Evolutionary conservation across 1,284 basidiomycete genomes (phyloP).

Genomic region (Cryptococcus sp.): DNA sequence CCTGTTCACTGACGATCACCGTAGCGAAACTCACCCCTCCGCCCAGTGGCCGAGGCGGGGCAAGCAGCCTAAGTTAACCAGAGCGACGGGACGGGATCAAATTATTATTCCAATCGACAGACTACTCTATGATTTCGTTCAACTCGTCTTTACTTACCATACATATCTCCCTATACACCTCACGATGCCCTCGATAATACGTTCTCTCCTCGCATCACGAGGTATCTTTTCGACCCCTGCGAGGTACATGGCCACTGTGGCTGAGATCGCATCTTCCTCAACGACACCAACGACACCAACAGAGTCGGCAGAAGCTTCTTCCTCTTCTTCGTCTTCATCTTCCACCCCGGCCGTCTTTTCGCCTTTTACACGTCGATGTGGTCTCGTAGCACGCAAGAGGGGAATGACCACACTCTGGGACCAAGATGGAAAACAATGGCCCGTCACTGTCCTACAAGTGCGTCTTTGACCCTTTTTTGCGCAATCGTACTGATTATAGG

Average conservation of each 20-base stretch:
- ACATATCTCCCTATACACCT: too few relatives aligned
- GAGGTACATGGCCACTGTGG: too few relatives aligned
- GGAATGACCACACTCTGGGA: slow-evolving; percentile 96
- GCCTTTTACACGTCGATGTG: slow-evolving; percentile 79
- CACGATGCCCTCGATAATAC: too few relatives aligned
- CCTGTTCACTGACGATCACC: too few relatives aligned
- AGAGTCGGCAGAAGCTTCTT: background rate
- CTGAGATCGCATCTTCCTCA: background rate
- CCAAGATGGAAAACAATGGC: slow-evolving; percentile 74
- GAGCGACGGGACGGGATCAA: too few relatives aligned
- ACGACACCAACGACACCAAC: background rate
- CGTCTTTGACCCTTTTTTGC: slow-evolving; percentile 25
- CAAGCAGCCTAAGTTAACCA: too few relatives aligned
- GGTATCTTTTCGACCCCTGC: too few relatives aligned
- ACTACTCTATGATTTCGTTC: background rate
- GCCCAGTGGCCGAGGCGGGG: background rate
- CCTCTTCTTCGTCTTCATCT: background rate
- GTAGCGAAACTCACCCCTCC: background rate
- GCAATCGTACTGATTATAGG: slow-evolving; percentile 26
- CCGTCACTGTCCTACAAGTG: slow-evolving; percentile 93
- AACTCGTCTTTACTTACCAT: background rate
- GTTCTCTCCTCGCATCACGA: too few relatives aligned
- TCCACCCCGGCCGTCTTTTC: slow-evolving; percentile 56
- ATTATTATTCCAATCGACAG: background rate
- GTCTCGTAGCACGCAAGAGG: slow-evolving; percentile 90